Evolutionary conservation across 1,284 basidiomycete species (phyloP), one percentile per base, ranked within the genome.

Genomic region (Irpex rosettiformis): DNA sequence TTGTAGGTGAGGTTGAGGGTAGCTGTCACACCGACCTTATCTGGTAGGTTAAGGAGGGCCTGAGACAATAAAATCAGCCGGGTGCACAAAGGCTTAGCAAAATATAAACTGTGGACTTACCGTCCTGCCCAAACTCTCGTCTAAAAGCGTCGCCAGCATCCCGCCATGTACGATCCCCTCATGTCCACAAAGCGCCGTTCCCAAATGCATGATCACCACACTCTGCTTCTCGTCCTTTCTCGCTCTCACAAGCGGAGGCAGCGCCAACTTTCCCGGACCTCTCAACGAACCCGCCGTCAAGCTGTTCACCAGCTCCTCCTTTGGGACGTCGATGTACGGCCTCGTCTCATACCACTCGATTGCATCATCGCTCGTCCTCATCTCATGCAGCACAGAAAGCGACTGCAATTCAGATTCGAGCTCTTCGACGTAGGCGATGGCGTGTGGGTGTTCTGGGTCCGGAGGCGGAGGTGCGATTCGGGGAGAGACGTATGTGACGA

Each of bases 111-210:
- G 3, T 6, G 27, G 3, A 80, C 88, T 66, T 66, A 94, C 94
- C 62, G 87, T 89, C 60, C 96, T 77, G 0, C 86, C 95, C 43
- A 98, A 72, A 2, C 82, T 81, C 77, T 98, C 96, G 67, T 98
- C 96, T 58, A 96, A 75, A 3, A 98, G 75, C 0, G 94, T 98
- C 27, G 94, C 93, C 24, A 98, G 77, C 61, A 98, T 70, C 1
- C 96, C 96, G 0, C 96, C 96, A 70, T 98, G 96, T 1, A 98
- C 76, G 63, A 98, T 93, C 0, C 95, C 95, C 72, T 96, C 94
- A 66, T 96, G 94, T 2, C 93, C 93, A 69, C 96, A 98, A 54
- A 98, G 67, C 4, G 87, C 88, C 37, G 91, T 76, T 1, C 96
- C 96, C 6, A 97, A 78, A 69, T 98, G 96, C 1, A 94, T 61